Evolutionary conservation across 129 eudicot species (phyloP).

Genomic region (Rutidosis leptorrhynchoides): DNA sequence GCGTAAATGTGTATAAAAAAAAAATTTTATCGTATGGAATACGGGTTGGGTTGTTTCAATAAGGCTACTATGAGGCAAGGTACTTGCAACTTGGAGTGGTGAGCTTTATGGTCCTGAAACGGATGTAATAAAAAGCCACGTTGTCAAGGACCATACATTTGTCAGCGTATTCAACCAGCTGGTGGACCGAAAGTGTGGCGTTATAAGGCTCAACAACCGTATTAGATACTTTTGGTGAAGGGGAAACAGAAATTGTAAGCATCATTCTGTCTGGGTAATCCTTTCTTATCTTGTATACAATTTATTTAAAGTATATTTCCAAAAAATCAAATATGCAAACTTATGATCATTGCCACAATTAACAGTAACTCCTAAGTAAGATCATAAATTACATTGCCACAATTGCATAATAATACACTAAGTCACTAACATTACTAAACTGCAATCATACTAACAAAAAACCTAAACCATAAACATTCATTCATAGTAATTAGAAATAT

Average conservation of each 20-base stretch:
- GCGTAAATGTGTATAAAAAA: too few species aligned
- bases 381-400: neutral
- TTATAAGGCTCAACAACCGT: constrained; percentile 53
- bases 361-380: neutral
- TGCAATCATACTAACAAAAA: too few species aligned
- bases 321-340: neutral
- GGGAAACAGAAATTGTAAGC: constrained; percentile 49
- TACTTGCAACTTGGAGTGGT: constrained; percentile 47
- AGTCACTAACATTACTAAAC: too few species aligned
- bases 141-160: constrained; percentile 54
- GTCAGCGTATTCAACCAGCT: constrained; percentile 48
- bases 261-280: constrained; percentile 58
- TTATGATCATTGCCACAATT: neutral
- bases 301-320: neutral
- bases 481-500: neutral
- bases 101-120: constrained; percentile 45
- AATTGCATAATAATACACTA: too few species aligned
- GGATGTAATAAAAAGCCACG: constrained; percentile 46
- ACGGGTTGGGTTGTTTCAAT: too few species aligned
- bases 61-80: neutral
- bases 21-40: too few species aligned
- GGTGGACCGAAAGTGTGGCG: constrained; percentile 49
- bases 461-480: neutral
- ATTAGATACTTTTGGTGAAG: constrained; percentile 49
- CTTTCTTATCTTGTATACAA: constrained; percentile 32